Base-by-base conservation (phyloP, 108 stramenopile species). In the Cyclotella cryptica region DNA sequence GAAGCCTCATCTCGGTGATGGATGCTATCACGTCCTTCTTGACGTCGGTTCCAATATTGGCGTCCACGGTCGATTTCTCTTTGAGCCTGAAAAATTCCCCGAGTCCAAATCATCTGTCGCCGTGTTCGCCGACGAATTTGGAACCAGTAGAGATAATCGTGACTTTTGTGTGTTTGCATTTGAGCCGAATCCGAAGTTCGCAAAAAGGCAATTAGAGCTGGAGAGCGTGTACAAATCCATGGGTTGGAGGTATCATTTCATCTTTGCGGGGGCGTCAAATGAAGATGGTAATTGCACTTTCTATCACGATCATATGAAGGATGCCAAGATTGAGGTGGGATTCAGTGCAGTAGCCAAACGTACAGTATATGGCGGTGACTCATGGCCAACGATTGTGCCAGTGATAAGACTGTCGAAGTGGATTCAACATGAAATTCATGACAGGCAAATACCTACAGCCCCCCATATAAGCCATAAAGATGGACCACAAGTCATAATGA, bases 11-110 rank as follows among this genome's bases (percentile, higher is more conserved):
- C 64, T 65, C 22, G 81, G 76, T 11, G 83, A 84, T 24, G 78
- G 78, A 11, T 84, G 83, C 66, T 79, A 79, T 45, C 66, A 79
- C 62, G 66, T 84, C 60, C 74, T 71, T 52, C 63, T 84, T 5
- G 83, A 84, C 62, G 78, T 84, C 21, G 83, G 83, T 18, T 59
- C 68, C 64, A 79, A 84, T 51, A 66, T 78, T 29, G 83, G 83
- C 7, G 46, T 84, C 0, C 83, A 84, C 41, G 66, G 58, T 19
- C 77, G 83, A 15, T 84, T 84, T 39, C 57, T 84, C 40, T 70
- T 47, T 42, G 83, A 84, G 55, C 83, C 83, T 0, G 21, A 79
- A 10, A 54, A 75, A 45, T 84, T 79, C 53, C 77, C 77, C 7
- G n/a, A 69, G 0, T 51, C 74, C 57, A 43, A 47, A 13, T 26